phyloP scores from a whole-genome alignment of 768 basidiomycete genomes.

The Lentinula boryana region DNA sequence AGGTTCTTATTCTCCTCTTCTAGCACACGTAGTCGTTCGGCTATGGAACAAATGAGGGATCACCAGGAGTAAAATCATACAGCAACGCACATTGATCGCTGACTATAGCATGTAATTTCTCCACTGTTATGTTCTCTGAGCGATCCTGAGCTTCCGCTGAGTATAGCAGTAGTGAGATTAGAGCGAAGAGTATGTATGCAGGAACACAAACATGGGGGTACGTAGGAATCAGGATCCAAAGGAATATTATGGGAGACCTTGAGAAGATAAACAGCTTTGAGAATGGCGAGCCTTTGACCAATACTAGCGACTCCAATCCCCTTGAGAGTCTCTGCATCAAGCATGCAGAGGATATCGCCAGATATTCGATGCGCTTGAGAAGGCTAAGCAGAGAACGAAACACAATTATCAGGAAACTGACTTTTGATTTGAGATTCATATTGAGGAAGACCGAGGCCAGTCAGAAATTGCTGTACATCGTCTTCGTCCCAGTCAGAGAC shows the following conservation, averaged over 20 bases:
- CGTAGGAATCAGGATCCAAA: conserved; percentile 78
- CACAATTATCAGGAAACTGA: conserved; percentile 23
- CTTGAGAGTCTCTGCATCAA: conserved; percentile 82
- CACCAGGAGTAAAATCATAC: not conserved
- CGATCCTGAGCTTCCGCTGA: conserved; percentile 58
- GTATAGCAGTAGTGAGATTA: not conserved
- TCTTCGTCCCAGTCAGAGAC: conserved; percentile 68
- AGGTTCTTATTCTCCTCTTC: conserved; percentile 78
- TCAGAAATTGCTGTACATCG: conserved; percentile 77
- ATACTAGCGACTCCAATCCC: conserved; percentile 85
- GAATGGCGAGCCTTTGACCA: conserved; percentile 86
- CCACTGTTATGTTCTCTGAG: conserved; percentile 49
- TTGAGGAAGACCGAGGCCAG: conserved; percentile 73
- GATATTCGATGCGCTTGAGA: conserved; percentile 81
- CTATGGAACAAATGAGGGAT: conserved; percentile 30
- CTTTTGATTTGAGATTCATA: conserved; percentile 82
- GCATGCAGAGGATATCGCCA: conserved; percentile 81
- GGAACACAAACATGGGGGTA: conserved; percentile 73
- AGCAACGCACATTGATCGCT: conserved; percentile 63
- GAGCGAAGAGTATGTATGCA: conserved; percentile 4
- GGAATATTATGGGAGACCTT: conserved; percentile 82
- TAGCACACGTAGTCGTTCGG: conserved; percentile 56
- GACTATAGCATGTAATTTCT: conserved; percentile 60
- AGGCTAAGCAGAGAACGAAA: conserved; percentile 8
- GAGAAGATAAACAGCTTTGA: conserved; percentile 86